These are phyloP conservation scores for Cladorrhinum sp. DNA, from an alignment of 2,329 filamentous ascomycete genomes.

Conservation along the genomic window DNA sequence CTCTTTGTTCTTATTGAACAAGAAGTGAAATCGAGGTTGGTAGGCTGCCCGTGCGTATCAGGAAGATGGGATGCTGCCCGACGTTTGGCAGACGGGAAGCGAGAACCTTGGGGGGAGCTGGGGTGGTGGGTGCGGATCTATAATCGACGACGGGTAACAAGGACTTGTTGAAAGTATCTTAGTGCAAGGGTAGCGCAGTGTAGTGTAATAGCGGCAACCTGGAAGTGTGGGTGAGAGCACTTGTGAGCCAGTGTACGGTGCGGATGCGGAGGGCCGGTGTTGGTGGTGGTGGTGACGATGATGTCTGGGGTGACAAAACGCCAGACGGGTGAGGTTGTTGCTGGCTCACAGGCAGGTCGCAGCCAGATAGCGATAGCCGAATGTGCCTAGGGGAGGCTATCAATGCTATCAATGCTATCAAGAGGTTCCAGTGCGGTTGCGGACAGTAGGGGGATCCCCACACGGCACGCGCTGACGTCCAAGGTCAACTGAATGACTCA, in stretches of 20 bases:
- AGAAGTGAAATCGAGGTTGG: conserved; percentile 7
- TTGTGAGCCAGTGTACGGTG: neutral
- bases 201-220: neutral
- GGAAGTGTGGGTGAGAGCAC: too few species aligned
- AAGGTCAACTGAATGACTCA: conserved; percentile 34
- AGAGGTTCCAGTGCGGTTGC: neutral
- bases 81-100: neutral
- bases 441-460: conserved; percentile 19
- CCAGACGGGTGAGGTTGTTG: conserved; percentile 1
- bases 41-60: neutral
- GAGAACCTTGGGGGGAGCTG: neutral
- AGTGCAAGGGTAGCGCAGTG: conserved; percentile 2
- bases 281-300: neutral
- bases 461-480: conserved; percentile 27
- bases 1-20: neutral
- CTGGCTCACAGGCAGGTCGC: neutral
- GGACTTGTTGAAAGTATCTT: conserved; percentile 21
- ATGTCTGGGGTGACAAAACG: conserved; percentile 17
- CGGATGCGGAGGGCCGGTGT: neutral
- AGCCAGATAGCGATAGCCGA: conserved; percentile 7
- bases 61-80: conserved; percentile 8
- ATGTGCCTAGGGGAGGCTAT: conserved; percentile 17
- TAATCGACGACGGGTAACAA: neutral
- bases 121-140: neutral
- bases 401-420: conserved; percentile 12